Percentiles rank a stretch among this genome's conserved stretches.
phyloP scores from a whole-genome alignment of 2,329 filamentous ascomycete species.

The Tolypocladium album region DNA sequence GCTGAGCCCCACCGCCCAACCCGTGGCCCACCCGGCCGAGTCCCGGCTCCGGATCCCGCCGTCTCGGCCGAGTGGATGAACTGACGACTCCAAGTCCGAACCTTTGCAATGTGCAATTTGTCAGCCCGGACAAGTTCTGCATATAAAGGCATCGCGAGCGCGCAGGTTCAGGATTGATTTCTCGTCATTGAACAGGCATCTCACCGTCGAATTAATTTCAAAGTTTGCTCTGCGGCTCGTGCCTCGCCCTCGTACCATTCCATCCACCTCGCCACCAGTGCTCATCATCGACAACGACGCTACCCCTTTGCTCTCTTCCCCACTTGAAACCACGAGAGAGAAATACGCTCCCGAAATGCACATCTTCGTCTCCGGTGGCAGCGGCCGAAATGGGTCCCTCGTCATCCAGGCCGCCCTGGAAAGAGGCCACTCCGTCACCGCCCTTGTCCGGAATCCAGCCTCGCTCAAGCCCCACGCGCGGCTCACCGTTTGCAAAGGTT shows the following conservation, averaged over 20 bases:
- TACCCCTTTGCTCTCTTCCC: too few species aligned
- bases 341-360: constrained; percentile 20
- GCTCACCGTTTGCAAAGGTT: constrained; percentile 22
- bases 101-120: background rate
- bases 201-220: background rate
- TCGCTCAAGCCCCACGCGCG: constrained; percentile 16
- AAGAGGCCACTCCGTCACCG: constrained; percentile 30
- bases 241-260: background rate
- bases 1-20: too few species aligned
- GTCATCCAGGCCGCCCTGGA: constrained; percentile 27
- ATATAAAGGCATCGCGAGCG: background rate
- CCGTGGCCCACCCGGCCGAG: background rate
- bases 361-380: constrained; percentile 35
- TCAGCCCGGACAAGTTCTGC: background rate
- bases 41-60: background rate
- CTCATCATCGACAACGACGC: too few species aligned
- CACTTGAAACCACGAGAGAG: too few species aligned
- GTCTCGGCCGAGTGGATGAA: background rate
- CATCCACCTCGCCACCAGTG: too few species aligned
- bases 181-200: background rate
- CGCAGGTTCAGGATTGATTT: background rate
- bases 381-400: constrained; percentile 33
- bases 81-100: background rate
- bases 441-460: constrained; percentile 29
- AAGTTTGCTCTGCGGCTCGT: background rate